Base-by-base conservation (phyloP, 2,329 filamentous ascomycete species). In the Conoideocrella luteorostrata region DNA sequence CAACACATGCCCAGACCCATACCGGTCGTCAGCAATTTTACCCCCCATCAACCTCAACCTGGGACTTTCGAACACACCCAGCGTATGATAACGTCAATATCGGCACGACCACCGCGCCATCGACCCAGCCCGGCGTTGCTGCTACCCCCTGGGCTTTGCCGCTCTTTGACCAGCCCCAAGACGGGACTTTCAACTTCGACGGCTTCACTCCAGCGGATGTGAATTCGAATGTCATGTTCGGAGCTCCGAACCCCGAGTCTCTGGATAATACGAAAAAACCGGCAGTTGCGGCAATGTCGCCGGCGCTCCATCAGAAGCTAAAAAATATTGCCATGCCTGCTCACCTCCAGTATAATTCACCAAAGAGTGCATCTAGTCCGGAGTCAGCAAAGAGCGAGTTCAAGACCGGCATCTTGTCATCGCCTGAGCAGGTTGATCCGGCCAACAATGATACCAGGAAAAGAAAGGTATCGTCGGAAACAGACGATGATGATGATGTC, bases 381-480 rank as follows among this genome's bases (percentile, higher is more conserved):
- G 71, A 75, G 49, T 82, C 78, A 9, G 68, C 69, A 44, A 62
- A 60, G 11, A 73, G 72, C 50, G 71, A 71, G 21, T 61, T 63
- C 49, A 72, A 71, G 51, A 68, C 64, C 35, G 68, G 64, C 17
- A 63, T 65, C 5, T 64, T 68, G 41, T 82, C 80, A 10, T 86
- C 82, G 2, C 82, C 82, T n/a, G 81, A 78, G 47, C 64, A 60
- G 36, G 57, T 59, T 20, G 62, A 65, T 22, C 56, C 72, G 20
- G 71, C 70, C n/a, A 66, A 64, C 47, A 71, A 70, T 50, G 55
- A 61, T 45, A 72, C 64, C 48, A 74, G 81, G 53, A 89, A 88
- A 66, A 77, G 85, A 52, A 89, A 88, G 66, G 78, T 80, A 1
- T 81, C 81, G 0, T 74, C 72, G 39, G 75, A 79, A 41, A 55